These are phyloP conservation scores for Saccharomycopsis fermentans DNA, from an alignment of 805 yeast genomes.

Conservation along the genomic window DNA sequence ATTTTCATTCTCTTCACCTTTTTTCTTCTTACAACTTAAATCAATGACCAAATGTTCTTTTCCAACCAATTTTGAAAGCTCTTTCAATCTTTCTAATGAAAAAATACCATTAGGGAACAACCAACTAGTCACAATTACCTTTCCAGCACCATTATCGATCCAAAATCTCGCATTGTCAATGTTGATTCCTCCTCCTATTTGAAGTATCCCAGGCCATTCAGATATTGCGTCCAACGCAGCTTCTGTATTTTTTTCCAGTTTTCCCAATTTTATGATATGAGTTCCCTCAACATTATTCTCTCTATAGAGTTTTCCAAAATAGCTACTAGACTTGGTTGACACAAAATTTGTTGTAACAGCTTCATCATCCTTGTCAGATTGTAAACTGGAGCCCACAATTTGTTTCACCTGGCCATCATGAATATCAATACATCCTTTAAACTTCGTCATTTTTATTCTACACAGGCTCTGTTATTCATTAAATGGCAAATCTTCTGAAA, in stretches of 20 bases:
- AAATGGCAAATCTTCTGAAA: too few relatives aligned
- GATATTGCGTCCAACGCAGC: constrained; percentile 72
- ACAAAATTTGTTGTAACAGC: constrained; percentile 65
- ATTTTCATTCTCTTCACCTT: constrained; percentile 20
- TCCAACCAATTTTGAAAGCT: constrained; percentile 49
- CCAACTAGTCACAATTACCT: constrained; percentile 90
- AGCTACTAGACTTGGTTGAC: constrained; percentile 60
- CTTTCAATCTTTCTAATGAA: constrained; percentile 39
- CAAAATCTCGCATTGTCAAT: constrained; percentile 63
- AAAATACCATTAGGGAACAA: constrained; percentile 60
- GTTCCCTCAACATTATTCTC: constrained; percentile 56
- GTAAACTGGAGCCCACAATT: constrained; percentile 88
- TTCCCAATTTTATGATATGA: constrained; percentile 88
- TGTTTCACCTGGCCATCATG: constrained; percentile 95
- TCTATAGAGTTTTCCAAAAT: constrained; percentile 63
- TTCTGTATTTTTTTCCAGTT: constrained; percentile 59
- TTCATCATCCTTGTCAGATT: constrained; percentile 39
- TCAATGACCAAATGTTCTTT: constrained; percentile 66
- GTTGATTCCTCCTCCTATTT: constrained; percentile 90
- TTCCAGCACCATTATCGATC: constrained; percentile 72
- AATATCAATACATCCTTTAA: constrained; percentile 91
- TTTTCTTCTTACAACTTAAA: constrained; percentile 61
- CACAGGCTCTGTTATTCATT: too few relatives aligned
- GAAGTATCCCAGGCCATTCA: constrained; percentile 66
- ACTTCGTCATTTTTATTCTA: constrained; percentile 55